Base-by-base conservation (phyloP, 1,284 basidiomycete genomes). In the Ganoderma lingzhi region DNA sequence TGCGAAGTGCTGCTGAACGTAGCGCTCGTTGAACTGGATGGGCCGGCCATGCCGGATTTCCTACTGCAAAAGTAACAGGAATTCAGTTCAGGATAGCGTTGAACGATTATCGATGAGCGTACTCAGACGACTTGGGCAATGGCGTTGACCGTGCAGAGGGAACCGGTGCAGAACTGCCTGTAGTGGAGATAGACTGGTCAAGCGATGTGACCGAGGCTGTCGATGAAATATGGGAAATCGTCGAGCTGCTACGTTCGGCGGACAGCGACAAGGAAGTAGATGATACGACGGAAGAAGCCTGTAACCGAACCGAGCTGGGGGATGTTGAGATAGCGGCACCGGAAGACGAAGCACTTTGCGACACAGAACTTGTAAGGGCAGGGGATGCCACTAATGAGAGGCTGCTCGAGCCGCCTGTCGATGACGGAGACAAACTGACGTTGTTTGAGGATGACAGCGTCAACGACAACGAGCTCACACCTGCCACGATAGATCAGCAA, bases 131-230 rank as follows among this genome's bases (percentile, higher is more conserved):
- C 32, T 45, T 58, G 17, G 65, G 2, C n/a, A n/a, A 12, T 6
- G 23, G 19, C 37, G 55, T 51, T 2, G 56, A 55, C 6, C n/a
- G 62, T 12, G 23, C 28, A 19, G 44, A n/a, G 28, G 66, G 62
- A n/a, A 17, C 39, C 19, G 63, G 17, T 8, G 55, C 37, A 17
- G 63, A 44, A 37, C 37, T 62, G 19, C 64, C 68, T 70, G 53
- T 30, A 15, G 71, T 60, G 28, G 66, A 55, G 28, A 60, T 2
- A n/a, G 23, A n/a, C 44, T 64, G 64, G 66, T 70, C 61, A 72
- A 64, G 62, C 10, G 39, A 61, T 1, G 41, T 28, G 28, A 61
- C 23, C 12, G 23, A 44, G 23, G 10, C 14, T 44, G 39, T 28
- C 41, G 41, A 61, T 9, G 8, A n/a, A 28, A 30, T 23, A 44